Evolutionary conservation across 306 rosid genomes (phyloP).

Genomic region (Trichosanthes truncata): DNA sequence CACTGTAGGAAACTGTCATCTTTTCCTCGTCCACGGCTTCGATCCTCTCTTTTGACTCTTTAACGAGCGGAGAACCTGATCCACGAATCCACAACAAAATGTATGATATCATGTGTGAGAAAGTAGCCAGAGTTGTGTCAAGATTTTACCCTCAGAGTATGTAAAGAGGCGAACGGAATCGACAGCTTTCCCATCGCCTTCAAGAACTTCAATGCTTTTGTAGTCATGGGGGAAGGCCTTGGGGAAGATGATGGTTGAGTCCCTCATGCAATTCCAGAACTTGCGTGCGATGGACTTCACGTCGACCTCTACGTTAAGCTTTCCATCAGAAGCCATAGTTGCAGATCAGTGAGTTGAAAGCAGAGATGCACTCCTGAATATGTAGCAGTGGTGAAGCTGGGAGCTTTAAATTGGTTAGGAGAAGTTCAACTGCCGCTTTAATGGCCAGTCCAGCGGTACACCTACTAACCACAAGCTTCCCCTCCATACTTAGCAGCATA

Average conservation of each 20-base stretch:
- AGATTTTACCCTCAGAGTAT: conserved; percentile 43
- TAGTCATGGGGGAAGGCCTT: conserved; percentile 60
- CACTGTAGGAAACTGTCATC: conserved; percentile 33
- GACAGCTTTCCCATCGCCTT: conserved; percentile 65
- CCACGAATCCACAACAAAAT: background rate
- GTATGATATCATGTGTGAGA: background rate
- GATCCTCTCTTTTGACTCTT: conserved; percentile 49
- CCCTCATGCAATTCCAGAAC: conserved; percentile 30
- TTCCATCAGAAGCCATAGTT: conserved; percentile 25
- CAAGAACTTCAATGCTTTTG: conserved; percentile 62
- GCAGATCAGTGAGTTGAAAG: background rate
- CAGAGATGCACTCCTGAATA: background rate
- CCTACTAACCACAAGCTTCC: background rate
- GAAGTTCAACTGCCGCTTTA: conserved; percentile 20
- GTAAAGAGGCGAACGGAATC: conserved; percentile 59
- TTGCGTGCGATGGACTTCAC: conserved; percentile 32
- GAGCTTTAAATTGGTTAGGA: conserved; percentile 33
- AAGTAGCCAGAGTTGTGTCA: background rate
- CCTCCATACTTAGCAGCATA: background rate
- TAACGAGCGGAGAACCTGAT: conserved; percentile 53
- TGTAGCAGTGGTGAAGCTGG: background rate
- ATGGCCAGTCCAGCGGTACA: background rate
- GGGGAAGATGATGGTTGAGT: conserved; percentile 28
- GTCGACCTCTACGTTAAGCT: conserved; percentile 32
- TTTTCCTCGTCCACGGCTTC: conserved; percentile 42